Evolutionary conservation across 352 stramenopile genomes (phyloP).

Genomic region (Phytophthora ramorum): DNA sequence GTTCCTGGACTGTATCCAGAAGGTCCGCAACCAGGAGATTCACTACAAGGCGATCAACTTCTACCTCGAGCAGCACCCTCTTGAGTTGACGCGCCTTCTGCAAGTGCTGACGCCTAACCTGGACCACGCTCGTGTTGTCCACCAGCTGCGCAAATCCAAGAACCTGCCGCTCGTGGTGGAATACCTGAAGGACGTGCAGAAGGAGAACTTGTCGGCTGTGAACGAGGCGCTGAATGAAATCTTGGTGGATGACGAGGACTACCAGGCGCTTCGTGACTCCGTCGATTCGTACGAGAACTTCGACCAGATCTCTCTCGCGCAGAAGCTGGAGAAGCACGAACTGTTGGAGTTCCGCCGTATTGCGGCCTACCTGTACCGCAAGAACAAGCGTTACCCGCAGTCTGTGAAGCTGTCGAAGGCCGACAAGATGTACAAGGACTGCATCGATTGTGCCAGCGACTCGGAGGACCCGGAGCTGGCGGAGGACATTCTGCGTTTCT

Average conservation of each 20-base stretch:
- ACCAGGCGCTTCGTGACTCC: slow-evolving; percentile 95
- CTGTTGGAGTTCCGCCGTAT: slow-evolving; percentile 99
- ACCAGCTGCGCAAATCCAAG: slow-evolving; percentile 97
- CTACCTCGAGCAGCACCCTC: slow-evolving; percentile 98
- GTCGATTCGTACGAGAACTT: slow-evolving; percentile 99
- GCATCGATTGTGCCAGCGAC: slow-evolving; percentile 98
- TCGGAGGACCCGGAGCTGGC: slow-evolving; percentile 96
- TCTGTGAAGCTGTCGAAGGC: slow-evolving; percentile 99
- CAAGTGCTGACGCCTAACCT: slow-evolving; percentile 98
- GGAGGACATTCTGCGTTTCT: slow-evolving; percentile 98
- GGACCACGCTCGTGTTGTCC: slow-evolving; percentile 98
- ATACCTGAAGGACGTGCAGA: slow-evolving; percentile 99
- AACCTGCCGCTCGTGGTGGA: slow-evolving; percentile 97
- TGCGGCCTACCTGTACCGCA: slow-evolving; percentile 99
- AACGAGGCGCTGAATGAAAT: slow-evolving; percentile 99
- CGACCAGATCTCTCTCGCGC: slow-evolving; percentile 98
- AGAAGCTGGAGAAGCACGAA: slow-evolving; percentile 99
- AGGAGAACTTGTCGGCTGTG: slow-evolving; percentile 98
- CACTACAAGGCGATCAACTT: slow-evolving; percentile 99
- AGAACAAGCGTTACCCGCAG: slow-evolving; percentile 99
- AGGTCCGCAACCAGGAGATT: slow-evolving; percentile 99
- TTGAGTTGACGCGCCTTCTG: slow-evolving; percentile 97
- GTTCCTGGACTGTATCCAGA: slow-evolving; percentile 99
- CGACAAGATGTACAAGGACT: slow-evolving; percentile 99
- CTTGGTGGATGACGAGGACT: slow-evolving; percentile 98